These are phyloP conservation scores for Tulasnella sp. DNA, from an alignment of 768 basidiomycete genomes.

Conservation along the genomic window DNA sequence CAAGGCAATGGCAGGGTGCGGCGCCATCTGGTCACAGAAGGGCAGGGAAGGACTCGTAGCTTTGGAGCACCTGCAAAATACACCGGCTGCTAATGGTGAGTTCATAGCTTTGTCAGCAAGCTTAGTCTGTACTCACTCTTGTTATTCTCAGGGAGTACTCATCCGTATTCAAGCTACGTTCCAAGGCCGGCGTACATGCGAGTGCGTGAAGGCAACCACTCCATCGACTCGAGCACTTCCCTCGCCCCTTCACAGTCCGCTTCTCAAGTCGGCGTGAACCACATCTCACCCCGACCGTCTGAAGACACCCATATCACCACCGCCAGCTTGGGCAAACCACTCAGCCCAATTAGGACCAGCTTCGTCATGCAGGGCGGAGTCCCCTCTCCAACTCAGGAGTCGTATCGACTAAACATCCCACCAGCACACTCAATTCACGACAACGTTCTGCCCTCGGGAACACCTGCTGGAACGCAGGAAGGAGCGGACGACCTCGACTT, in stretches of 20 bases:
- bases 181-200: neutral
- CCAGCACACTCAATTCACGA: slow-evolving; percentile 39
- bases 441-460: neutral
- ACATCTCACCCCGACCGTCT: neutral
- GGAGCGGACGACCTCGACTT: slow-evolving; percentile 21
- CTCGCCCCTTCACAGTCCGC: slow-evolving; percentile 68
- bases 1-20: slow-evolving; percentile 56
- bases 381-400: neutral
- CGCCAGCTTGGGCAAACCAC: neutral
- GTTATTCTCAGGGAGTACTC: neutral
- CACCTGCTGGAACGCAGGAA: slow-evolving; percentile 17
- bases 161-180: neutral
- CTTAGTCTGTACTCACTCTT: neutral
- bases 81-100: slow-evolving; percentile 1
- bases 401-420: slow-evolving; percentile 30
- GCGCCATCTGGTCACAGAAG: slow-evolving; percentile 53
- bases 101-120: neutral
- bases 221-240: slow-evolving; percentile 32
- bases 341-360: neutral
- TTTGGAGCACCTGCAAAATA: slow-evolving; percentile 23
- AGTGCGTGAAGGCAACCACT: neutral
- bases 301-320: slow-evolving; percentile 8
- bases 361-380: slow-evolving; percentile 11
- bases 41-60: slow-evolving; percentile 50
- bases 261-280: slow-evolving; percentile 39